Evolutionary conservation across 306 rosid species (phyloP).

Genomic region (Sechiopsis laciniata): DNA sequence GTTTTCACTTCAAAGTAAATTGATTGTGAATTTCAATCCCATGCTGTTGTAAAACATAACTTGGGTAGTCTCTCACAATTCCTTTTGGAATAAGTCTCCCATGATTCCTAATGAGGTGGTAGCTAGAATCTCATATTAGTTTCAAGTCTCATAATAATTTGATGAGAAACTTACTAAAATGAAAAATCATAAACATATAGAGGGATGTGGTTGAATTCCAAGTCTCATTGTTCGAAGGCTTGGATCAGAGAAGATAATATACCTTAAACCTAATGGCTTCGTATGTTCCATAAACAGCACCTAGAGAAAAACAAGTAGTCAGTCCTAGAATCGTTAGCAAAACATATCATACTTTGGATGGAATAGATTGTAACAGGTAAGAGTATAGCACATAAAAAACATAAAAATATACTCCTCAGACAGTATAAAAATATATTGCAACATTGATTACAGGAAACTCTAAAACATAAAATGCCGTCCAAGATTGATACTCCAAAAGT

Average conservation of each 20-base stretch:
- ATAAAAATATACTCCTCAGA: too few relatives aligned
- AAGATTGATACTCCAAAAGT: neutral
- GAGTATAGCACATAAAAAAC: neutral
- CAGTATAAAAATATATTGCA: too few relatives aligned
- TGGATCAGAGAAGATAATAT: constrained; percentile 26
- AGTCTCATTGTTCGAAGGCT: neutral
- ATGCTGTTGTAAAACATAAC: neutral
- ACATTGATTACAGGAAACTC: neutral
- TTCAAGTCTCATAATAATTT: neutral
- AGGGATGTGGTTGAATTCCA: neutral
- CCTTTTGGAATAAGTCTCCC: neutral
- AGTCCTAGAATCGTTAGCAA: constrained; percentile 1
- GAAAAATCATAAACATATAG: neutral
- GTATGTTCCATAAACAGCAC: constrained; percentile 80
- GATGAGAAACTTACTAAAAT: neutral
- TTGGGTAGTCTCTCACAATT: neutral
- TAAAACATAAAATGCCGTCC: neutral
- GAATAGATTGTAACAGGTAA: neutral
- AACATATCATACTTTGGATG: neutral
- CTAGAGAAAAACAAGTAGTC: constrained; percentile 33
- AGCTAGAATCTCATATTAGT: neutral
- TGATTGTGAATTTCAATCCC: neutral
- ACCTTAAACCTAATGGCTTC: constrained; percentile 81
- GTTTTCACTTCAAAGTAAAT: neutral
- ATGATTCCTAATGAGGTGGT: neutral